Evolutionary conservation across 371 early-diverging fungal species (phyloP).

Genomic region (Catenaria anguillulae): DNA sequence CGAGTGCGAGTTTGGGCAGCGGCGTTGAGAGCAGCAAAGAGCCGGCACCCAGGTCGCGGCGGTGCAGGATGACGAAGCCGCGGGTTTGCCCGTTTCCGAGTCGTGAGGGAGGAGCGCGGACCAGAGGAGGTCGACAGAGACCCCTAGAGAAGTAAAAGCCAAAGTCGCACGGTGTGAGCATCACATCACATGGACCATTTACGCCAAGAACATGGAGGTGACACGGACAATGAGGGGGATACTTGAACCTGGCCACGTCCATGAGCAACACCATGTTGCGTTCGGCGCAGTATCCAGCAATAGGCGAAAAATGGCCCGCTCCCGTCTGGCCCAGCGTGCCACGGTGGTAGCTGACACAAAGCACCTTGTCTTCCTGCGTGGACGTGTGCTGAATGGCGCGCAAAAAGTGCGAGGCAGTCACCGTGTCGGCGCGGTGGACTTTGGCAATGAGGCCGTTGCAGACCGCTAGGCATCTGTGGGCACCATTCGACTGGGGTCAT

Average conservation of each 20-base stretch:
- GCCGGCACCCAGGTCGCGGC: not conserved
- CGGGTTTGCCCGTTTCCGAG: constrained; percentile 7
- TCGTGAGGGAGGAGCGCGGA: constrained; percentile 4
- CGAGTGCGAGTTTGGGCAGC: not conserved
- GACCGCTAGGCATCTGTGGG: not conserved
- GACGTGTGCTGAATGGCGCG: not conserved
- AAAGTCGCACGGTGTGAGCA: too few species aligned
- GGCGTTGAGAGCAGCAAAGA: not conserved
- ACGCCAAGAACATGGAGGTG: too few species aligned
- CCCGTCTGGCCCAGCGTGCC: not conserved
- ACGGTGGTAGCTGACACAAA: not conserved
- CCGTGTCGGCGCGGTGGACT: constrained; percentile 1
- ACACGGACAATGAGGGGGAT: not conserved
- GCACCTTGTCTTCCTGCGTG: not conserved
- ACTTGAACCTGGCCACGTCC: constrained; percentile 9
- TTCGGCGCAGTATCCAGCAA: not conserved
- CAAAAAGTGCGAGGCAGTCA: not conserved
- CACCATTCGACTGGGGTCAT: too few species aligned
- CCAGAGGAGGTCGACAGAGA: constrained; percentile 4
- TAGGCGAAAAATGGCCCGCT: constrained; percentile 2
- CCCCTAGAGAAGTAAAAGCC: too few species aligned
- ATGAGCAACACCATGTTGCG: not conserved
- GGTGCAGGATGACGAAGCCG: constrained; percentile 4
- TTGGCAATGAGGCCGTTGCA: constrained; percentile 1
- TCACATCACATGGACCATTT: too few species aligned